Evolutionary conservation across 768 basidiomycete genomes (phyloP), one percentile per base, ranked within the genome.

Genomic region (Rhizopogon vesiculosus): DNA sequence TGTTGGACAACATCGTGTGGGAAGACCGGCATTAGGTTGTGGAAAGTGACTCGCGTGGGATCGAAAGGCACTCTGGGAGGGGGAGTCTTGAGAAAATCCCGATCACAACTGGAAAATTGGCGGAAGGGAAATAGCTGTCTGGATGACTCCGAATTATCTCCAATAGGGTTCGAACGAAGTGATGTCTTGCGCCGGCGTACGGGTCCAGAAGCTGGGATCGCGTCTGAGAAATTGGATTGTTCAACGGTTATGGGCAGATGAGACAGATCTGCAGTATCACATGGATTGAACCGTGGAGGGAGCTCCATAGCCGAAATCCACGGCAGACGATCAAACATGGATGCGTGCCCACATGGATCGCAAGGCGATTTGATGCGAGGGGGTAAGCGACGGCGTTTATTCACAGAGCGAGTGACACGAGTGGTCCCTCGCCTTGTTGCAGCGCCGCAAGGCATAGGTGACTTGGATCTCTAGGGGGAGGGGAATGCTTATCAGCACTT

Each of bases 181-280:
- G 80, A 81, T 3, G 75, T 65, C 75, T 81, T 86, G 57, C 79
- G 75, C 58, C 80, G 78, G 35, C 85, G 82, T 35, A 87, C 76
- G 7, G 86, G 86, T 5, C 83, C 85, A 43, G 61, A 72, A 57
- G 64, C 69, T 28, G 67, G 68, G 33, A 51, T 54, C 35, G 58
- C 49, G 48, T 67, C 59, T 18, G 63, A 56, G 53, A 56, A 66
- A 29, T 50, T 50, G 41, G 60, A 56, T 53, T 65, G 60, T 54
- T 67, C 68, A 16, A 62, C 55, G 5, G 19, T 15, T 38, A 38
- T 15, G 53, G 75, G 74, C n/a, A 86, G 62, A 58, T 84, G 80
- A 1, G 85, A 86, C 43, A 87, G 78, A 69, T 87, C 85, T 53
- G 85, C 85, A 57, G 86, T 79, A 61, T 87, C 83, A 64, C 75